These are phyloP conservation scores for Globisporangium carolinianum DNA, from an alignment of 352 stramenopile genomes.

Conservation along the genomic window DNA sequence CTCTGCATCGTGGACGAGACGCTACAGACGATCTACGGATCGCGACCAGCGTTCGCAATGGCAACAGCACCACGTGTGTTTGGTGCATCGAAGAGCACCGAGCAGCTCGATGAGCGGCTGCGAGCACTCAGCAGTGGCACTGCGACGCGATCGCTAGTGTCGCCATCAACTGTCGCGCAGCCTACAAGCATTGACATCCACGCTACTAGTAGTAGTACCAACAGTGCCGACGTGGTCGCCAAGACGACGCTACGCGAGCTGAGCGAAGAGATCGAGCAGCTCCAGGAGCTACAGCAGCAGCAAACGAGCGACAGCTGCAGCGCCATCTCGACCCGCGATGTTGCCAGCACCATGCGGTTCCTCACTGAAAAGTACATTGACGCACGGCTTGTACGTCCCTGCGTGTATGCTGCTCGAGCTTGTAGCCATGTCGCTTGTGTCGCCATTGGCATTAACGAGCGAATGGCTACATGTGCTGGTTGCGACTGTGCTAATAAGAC, in stretches of 20 bases:
- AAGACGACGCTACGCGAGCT: slow-evolving; percentile 33
- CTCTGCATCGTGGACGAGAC: slow-evolving; percentile 47
- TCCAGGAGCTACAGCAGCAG: slow-evolving; percentile 8
- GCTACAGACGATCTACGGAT: slow-evolving; percentile 39
- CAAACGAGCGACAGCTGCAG: too few relatives aligned
- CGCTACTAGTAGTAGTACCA: not conserved
- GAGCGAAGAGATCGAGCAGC: slow-evolving; percentile 32
- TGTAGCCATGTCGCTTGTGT: not conserved
- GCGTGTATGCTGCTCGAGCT: not conserved
- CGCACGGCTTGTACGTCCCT: slow-evolving; percentile 21
- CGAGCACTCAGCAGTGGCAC: slow-evolving; percentile 1
- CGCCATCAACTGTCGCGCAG: too few relatives aligned
- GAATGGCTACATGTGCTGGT: not conserved
- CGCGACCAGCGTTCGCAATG: not conserved
- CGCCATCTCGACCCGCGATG: slow-evolving; percentile 1
- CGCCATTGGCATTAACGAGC: not conserved
- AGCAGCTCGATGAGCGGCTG: slow-evolving; percentile 8
- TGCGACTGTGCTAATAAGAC: slow-evolving; percentile 15
- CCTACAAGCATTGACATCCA: too few relatives aligned
- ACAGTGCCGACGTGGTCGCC: slow-evolving; percentile 25
- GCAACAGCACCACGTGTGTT: not conserved
- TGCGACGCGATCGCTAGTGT: too few relatives aligned
- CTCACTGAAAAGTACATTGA: slow-evolving; percentile 41
- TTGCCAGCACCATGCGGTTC: slow-evolving; percentile 16
- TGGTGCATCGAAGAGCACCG: slow-evolving; percentile 1